Evolutionary conservation across 352 stramenopile species (phyloP).

Genomic region (Phytophthora capsici): DNA sequence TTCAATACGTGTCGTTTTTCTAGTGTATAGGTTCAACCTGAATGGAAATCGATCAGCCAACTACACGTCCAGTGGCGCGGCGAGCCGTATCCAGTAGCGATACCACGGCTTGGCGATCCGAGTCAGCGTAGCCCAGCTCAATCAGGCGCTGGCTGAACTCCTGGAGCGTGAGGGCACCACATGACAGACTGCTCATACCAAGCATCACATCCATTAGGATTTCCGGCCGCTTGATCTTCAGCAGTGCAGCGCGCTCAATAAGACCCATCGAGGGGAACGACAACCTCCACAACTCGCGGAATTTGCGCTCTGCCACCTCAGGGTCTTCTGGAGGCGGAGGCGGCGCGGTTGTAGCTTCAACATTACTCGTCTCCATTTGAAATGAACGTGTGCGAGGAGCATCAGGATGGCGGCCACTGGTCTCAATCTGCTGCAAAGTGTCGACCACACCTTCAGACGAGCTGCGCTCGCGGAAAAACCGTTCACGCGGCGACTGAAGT

Average conservation of each 20-base stretch:
- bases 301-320: slow-evolving; percentile 53
- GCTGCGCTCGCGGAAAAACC: slow-evolving; percentile 54
- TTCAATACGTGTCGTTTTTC: slow-evolving; percentile 29
- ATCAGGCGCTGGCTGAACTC: slow-evolving; percentile 64
- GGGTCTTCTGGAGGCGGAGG: slow-evolving; percentile 28
- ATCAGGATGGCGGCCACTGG: slow-evolving; percentile 25
- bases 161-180: slow-evolving; percentile 58
- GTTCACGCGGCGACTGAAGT: slow-evolving; percentile 42
- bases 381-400: slow-evolving; percentile 59
- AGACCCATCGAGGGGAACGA: slow-evolving; percentile 79
- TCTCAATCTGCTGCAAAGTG: slow-evolving; percentile 43
- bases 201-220: slow-evolving; percentile 84
- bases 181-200: slow-evolving; percentile 79
- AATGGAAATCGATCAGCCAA: slow-evolving; percentile 6
- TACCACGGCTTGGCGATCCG: slow-evolving; percentile 62
- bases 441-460: slow-evolving; percentile 63
- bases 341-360: slow-evolving; percentile 20
- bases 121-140: slow-evolving; percentile 67
- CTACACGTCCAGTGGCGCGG: slow-evolving; percentile 25
- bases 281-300: slow-evolving; percentile 75
- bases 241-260: slow-evolving; percentile 64
- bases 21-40: slow-evolving; percentile 30
- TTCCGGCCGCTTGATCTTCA: slow-evolving; percentile 66
- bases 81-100: slow-evolving; percentile 61
- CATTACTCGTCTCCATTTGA: slow-evolving; percentile 46